phyloP scores from a whole-genome alignment of 441 rosid genomes.

The Adansonia gregorii region DNA sequence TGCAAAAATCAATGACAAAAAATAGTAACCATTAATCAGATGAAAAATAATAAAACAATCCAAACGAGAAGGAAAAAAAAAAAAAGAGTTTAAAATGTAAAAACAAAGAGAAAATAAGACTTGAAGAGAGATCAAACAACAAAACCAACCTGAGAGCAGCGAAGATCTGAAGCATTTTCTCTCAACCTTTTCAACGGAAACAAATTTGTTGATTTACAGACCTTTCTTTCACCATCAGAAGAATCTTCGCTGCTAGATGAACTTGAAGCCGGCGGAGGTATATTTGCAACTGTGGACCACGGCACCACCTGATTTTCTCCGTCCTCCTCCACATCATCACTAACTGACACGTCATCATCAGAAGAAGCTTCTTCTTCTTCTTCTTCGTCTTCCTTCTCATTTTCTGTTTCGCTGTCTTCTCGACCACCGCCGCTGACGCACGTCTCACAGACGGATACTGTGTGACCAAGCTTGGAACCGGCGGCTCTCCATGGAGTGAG shows the following conservation, averaged over 20 bases:
- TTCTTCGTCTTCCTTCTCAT: conserved; percentile 34
- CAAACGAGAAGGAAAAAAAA: neutral
- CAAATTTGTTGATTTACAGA: conserved; percentile 22
- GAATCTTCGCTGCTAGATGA: conserved; percentile 44
- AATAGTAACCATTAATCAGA: neutral
- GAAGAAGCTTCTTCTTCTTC: conserved; percentile 35
- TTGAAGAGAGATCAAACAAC: neutral
- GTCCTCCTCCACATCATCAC: conserved; percentile 40
- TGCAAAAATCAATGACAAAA: conserved; percentile 24
- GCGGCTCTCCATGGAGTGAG: conserved; percentile 79
- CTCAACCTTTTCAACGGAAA: conserved; percentile 40
- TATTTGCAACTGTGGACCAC: conserved; percentile 44
- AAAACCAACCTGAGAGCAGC: conserved; percentile 24
- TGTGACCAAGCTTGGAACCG: conserved; percentile 60
- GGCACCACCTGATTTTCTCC: conserved; percentile 84
- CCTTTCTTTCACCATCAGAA: conserved; percentile 12
- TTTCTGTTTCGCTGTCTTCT: conserved; percentile 36
- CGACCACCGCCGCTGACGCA: conserved; percentile 38
- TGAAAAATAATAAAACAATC: neutral
- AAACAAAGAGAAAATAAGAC: neutral
- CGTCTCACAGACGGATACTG: conserved; percentile 59
- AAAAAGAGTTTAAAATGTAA: neutral
- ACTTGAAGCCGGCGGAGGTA: conserved; percentile 50
- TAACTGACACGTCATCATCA: conserved; percentile 17
- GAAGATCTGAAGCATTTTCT: conserved; percentile 34